phyloP scores from a whole-genome alignment of 2,329 filamentous ascomycete species.

The Bipolaris oryzae region DNA sequence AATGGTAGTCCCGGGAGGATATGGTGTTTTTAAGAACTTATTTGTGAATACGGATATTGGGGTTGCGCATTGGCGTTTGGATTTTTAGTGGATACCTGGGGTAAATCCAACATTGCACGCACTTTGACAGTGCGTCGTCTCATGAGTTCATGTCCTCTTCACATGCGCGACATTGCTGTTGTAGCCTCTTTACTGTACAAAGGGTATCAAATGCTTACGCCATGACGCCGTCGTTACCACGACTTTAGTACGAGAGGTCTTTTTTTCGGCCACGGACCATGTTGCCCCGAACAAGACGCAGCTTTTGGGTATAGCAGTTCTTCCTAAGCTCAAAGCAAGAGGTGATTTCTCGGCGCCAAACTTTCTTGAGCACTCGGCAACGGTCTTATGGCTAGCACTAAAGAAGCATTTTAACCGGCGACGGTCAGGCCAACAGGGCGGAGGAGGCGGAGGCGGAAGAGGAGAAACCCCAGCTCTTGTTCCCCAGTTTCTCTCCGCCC shows the following conservation, averaged over 20 bases:
- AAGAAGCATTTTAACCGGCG: slow-evolving; percentile 12
- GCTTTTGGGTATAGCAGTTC: not conserved
- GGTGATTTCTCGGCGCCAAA: slow-evolving; percentile 10
- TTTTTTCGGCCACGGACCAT: not conserved
- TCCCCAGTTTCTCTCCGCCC: slow-evolving; percentile 7
- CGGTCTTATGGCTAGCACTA: not conserved
- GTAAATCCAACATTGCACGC: not conserved
- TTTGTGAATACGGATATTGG: not conserved
- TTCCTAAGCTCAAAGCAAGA: not conserved
- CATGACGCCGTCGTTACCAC: not conserved
- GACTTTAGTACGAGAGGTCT: not conserved
- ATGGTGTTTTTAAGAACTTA: not conserved
- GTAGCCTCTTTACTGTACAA: not conserved
- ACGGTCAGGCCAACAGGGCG: not conserved
- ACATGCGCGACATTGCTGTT: not conserved
- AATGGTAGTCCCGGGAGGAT: not conserved
- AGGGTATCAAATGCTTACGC: not conserved
- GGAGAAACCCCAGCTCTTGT: slow-evolving; percentile 7
- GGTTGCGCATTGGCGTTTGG: not conserved
- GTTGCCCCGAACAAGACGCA: not conserved
- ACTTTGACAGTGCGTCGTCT: not conserved
- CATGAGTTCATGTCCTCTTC: not conserved
- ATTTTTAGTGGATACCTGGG: not conserved
- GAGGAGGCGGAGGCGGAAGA: not conserved
- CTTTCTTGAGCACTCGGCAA: slow-evolving; percentile 2